phyloP scores from a whole-genome alignment of 2,329 filamentous ascomycete genomes.

The Pochonia chlamydosporia region DNA sequence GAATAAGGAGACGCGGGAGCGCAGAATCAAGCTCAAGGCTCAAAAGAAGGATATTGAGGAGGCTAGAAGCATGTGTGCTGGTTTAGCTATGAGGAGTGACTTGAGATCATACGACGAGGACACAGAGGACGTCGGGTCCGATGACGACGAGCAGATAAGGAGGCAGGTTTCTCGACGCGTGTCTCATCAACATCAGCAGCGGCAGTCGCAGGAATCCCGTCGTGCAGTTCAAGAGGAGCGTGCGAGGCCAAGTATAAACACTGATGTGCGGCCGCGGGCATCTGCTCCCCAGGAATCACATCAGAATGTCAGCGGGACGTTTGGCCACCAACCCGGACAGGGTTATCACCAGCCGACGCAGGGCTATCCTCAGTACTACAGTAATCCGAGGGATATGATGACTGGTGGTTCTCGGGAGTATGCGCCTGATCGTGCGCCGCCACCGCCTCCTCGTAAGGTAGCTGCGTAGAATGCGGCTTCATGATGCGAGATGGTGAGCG shows the following conservation, averaged over 20 bases:
- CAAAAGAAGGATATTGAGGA: conserved; percentile 47
- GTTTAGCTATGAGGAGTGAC: conserved; percentile 47
- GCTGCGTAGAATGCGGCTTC: conserved; percentile 27
- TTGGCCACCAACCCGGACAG: conserved; percentile 15
- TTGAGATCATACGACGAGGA: conserved; percentile 35
- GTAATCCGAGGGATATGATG: conserved; percentile 17
- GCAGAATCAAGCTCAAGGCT: conserved; percentile 39
- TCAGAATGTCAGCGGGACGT: conserved; percentile 13
- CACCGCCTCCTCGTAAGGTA: conserved; percentile 32
- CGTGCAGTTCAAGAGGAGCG: conserved; percentile 7
- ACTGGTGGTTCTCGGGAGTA: too few relatives aligned
- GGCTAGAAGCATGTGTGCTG: conserved; percentile 42
- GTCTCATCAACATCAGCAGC: conserved; percentile 10
- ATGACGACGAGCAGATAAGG: conserved; percentile 23
- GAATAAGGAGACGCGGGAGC: conserved; percentile 46
- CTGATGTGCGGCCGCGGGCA: conserved; percentile 13
- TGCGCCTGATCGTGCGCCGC: conserved; percentile 21
- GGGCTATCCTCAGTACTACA: conserved; percentile 7
- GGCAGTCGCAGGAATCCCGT: conserved; percentile 2
- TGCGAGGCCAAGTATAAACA: neutral
- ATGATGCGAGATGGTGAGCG: conserved; percentile 21
- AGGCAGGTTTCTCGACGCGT: conserved; percentile 4
- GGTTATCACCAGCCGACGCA: conserved; percentile 8
- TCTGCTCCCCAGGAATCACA: conserved; percentile 16
- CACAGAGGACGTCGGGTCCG: conserved; percentile 22